Evolutionary conservation across 2,329 filamentous ascomycete species (phyloP).

Genomic region (Colletotrichum higginsianum): DNA sequence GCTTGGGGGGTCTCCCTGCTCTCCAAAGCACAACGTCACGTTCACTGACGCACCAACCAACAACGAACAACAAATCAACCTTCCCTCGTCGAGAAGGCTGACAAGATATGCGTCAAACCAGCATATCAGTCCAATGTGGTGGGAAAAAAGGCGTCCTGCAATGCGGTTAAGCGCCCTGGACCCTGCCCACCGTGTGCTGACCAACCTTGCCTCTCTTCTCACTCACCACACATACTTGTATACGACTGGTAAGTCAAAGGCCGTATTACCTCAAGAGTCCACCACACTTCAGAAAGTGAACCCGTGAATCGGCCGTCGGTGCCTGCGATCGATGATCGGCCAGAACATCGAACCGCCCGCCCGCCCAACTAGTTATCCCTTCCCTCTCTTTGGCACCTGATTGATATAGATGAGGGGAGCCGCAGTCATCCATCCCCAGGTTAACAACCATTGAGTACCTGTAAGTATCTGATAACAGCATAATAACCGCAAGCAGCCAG

Average conservation of each 20-base stretch:
- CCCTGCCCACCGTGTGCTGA: constrained; percentile 18
- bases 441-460: neutral
- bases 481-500: neutral
- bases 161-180: constrained; percentile 5
- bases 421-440: constrained; percentile 6
- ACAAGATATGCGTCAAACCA: constrained; percentile 36
- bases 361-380: neutral
- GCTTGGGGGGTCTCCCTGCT: constrained; percentile 1
- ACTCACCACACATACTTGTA: neutral
- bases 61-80: constrained; percentile 32
- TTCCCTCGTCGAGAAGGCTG: constrained; percentile 43
- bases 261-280: too few species aligned
- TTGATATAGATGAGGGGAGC: neutral
- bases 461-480: constrained; percentile 17
- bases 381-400: neutral
- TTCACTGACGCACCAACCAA: constrained; percentile 29
- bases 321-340: constrained; percentile 38
- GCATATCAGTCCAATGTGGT: constrained; percentile 5
- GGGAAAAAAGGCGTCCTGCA: neutral
- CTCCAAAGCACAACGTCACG: constrained; percentile 3
- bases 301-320: constrained; percentile 25
- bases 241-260: constrained; percentile 6
- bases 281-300: neutral
- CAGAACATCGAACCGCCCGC: constrained; percentile 11
- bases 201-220: neutral